Percentiles rank a stretch among this genome's conserved stretches.
These are phyloP conservation scores for Rhodotorula mucilaginosa DNA, from an alignment of 1,284 basidiomycete species.

Conservation along the genomic window DNA sequence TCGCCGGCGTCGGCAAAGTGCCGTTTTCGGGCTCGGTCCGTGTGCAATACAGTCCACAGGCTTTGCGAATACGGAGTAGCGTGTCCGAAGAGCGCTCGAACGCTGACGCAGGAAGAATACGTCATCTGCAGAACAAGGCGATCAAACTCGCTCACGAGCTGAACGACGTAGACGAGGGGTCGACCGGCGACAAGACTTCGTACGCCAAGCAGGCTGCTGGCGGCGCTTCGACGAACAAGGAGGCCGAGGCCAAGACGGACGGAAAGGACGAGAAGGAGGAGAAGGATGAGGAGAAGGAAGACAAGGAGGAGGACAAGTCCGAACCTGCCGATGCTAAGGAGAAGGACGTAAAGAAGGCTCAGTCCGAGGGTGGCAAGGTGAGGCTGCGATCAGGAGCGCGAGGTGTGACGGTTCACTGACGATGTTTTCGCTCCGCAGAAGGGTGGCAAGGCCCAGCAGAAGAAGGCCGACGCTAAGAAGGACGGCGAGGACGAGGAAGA, in stretches of 20 bases:
- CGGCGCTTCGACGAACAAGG: constrained; percentile 18
- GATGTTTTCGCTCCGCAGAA: not conserved
- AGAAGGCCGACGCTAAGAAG: constrained; percentile 1
- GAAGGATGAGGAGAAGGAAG: not conserved
- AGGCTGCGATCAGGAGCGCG: not conserved
- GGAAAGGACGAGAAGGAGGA: constrained; percentile 1
- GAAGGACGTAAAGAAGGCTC: constrained; percentile 6
- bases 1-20: too few relatives aligned
- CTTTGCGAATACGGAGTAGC: too few relatives aligned
- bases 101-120: not conserved
- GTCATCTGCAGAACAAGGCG: constrained; percentile 24
- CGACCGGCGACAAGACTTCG: constrained; percentile 22
- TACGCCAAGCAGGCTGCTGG: constrained; percentile 25
- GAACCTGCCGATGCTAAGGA: not conserved
- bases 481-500: constrained; percentile 9
- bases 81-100: not conserved
- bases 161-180: constrained; percentile 28
- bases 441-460: constrained; percentile 13
- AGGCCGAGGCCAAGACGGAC: constrained; percentile 20
- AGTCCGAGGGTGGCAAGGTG: constrained; percentile 13
- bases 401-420: not conserved
- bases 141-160: constrained; percentile 33
- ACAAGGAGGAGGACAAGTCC: not conserved
- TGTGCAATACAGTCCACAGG: not conserved
- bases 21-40: too few relatives aligned